These are phyloP conservation scores for Phlebiopsis flavidoalba DNA, from an alignment of 768 basidiomycete genomes.

Conservation along the genomic window DNA sequence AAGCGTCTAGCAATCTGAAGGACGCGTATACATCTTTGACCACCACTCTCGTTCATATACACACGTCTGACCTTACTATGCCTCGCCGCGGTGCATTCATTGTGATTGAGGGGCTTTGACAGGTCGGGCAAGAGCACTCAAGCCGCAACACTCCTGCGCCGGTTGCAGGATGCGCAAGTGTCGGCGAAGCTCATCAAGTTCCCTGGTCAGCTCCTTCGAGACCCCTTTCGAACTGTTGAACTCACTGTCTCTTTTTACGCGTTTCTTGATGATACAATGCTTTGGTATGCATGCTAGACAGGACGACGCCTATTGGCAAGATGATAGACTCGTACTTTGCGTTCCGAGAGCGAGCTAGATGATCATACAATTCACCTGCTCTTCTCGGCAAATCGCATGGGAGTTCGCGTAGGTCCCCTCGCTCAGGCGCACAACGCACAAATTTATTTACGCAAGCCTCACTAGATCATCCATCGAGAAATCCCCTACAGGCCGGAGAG, in stretches of 20 bases:
- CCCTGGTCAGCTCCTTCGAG: constrained; percentile 57
- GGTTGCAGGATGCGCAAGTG: constrained; percentile 41
- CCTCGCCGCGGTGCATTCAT: constrained; percentile 67
- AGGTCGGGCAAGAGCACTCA: constrained; percentile 94
- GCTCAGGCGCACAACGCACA: not conserved
- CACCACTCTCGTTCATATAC: not conserved
- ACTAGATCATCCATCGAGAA: constrained; percentile 55
- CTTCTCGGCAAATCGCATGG: constrained; percentile 97
- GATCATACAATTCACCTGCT: constrained; percentile 90
- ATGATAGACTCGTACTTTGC: constrained; percentile 93
- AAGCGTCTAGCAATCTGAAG: no score
- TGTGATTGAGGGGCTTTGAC: constrained; percentile 94
- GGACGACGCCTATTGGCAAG: constrained; percentile 84
- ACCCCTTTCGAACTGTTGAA: not conserved
- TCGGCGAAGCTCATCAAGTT: constrained; percentile 72
- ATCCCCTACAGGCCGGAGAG: constrained; percentile 56
- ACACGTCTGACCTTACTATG: not conserved
- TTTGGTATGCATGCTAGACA: constrained; percentile 43
- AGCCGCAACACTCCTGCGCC: constrained; percentile 51
- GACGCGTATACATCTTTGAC: not conserved
- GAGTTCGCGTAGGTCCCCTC: constrained; percentile 67
- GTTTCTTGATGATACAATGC: not conserved
- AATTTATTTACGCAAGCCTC: not conserved
- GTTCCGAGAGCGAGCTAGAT: constrained; percentile 79
- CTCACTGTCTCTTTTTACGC: not conserved